Evolutionary conservation across 164 flowering plant genomes (phyloP).

Genomic region (Pachysandra terminalis): DNA sequence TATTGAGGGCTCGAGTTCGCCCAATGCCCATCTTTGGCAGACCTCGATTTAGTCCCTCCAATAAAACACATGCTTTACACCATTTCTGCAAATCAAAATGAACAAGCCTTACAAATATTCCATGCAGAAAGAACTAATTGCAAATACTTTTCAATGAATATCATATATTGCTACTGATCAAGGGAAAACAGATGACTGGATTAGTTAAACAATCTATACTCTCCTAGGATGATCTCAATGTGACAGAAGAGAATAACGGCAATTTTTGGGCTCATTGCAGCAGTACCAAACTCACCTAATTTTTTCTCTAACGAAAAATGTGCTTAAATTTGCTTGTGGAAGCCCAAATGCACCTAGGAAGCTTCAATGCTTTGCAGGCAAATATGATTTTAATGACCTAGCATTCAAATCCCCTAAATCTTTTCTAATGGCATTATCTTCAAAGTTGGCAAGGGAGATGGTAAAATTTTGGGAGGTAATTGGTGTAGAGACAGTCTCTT

Average conservation of each 20-base stretch:
- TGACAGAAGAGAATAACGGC: neutral
- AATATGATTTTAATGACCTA: neutral
- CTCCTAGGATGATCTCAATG: neutral
- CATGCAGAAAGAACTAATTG: neutral
- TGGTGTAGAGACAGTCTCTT: neutral
- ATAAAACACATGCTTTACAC: slow-evolving; percentile 95
- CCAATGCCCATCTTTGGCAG: slow-evolving; percentile 94
- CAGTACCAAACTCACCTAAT: neutral
- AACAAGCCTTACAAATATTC: neutral
- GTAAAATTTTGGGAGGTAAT: neutral
- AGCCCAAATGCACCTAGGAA: neutral
- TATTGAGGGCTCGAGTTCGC: slow-evolving; percentile 47
- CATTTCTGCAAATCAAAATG: slow-evolving; percentile 62
- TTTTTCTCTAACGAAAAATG: neutral
- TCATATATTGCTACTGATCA: neutral
- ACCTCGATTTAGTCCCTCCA: slow-evolving; percentile 88
- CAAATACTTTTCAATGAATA: neutral
- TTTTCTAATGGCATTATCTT: neutral
- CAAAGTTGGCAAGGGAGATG: neutral
- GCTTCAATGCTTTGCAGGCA: neutral
- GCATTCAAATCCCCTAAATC: neutral
- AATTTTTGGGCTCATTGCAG: neutral
- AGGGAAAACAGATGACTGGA: neutral
- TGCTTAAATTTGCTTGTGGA: neutral
- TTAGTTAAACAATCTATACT: no score